A percentile compares a stretch with the other conserved stretches of the same genome.
Evolutionary conservation across 1,139 yeast species (phyloP).

Genomic region (Candida sp.): DNA sequence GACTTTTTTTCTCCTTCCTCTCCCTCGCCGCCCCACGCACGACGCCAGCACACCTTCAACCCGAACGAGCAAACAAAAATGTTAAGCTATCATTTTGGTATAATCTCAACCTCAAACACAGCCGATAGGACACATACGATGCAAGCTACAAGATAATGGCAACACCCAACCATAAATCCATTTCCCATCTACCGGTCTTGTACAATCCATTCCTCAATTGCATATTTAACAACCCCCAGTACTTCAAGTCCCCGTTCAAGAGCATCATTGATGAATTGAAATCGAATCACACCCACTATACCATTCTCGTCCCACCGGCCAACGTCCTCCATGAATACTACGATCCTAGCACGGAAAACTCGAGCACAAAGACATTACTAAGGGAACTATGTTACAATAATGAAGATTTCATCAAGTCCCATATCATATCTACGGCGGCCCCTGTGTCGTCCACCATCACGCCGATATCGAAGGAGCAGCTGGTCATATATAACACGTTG

Average conservation of each 20-base stretch:
- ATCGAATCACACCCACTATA: slow-evolving; percentile 48
- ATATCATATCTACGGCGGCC: slow-evolving; percentile 52
- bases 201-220: slow-evolving; percentile 71
- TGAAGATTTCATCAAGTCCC: slow-evolving; percentile 74
- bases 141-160: slow-evolving; percentile 9
- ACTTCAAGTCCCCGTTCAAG: slow-evolving; percentile 53
- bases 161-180: slow-evolving; percentile 8
- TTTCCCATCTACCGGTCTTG: slow-evolving; percentile 40
- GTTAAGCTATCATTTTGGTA: background rate
- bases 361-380: slow-evolving; percentile 38
- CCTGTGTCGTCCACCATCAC: slow-evolving; percentile 39
- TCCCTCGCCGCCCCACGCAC: no score
- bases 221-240: slow-evolving; percentile 68
- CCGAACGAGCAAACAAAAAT: background rate
- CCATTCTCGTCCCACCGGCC: slow-evolving; percentile 67
- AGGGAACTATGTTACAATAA: slow-evolving; percentile 59
- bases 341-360: slow-evolving; percentile 48
- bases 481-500: slow-evolving; percentile 57
- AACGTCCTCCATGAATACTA: slow-evolving; percentile 50
- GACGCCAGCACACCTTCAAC: no score
- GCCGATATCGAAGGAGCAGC: slow-evolving; percentile 44
- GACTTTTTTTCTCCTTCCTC: no score
- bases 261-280: slow-evolving; percentile 47
- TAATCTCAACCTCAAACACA: background rate
- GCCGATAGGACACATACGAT: background rate